phyloP scores from a whole-genome alignment of 2,329 filamentous ascomycete genomes.

The Fusarium euwallaceae region DNA sequence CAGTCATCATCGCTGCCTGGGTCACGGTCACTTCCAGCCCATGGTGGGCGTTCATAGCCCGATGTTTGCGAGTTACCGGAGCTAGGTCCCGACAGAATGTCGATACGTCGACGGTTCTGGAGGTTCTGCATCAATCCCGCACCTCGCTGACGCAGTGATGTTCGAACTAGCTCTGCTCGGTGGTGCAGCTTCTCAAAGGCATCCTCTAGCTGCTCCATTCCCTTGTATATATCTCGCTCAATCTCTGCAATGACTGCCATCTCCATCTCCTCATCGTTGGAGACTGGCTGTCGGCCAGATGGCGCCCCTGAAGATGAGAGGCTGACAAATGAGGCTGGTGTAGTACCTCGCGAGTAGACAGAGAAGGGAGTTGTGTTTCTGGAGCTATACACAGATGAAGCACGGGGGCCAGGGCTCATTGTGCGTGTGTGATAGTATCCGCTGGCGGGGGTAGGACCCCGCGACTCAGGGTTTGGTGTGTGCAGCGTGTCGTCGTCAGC shows the following conservation, averaged over 20 bases:
- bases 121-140: conserved; percentile 79
- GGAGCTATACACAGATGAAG: conserved; percentile 57
- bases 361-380: conserved; percentile 64
- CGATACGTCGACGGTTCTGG: conserved; percentile 70
- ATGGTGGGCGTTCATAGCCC: conserved; percentile 59
- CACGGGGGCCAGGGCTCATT: conserved; percentile 58
- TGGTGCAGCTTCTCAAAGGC: conserved; percentile 93
- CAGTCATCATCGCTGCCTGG: conserved; percentile 70
- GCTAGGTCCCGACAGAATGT: conserved; percentile 63
- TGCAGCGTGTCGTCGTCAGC: conserved; percentile 72
- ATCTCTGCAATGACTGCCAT: conserved; percentile 91
- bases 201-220: conserved; percentile 95
- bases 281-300: conserved; percentile 72
- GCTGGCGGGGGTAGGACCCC: conserved; percentile 67
- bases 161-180: conserved; percentile 84
- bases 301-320: conserved; percentile 62
- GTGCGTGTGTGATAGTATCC: conserved; percentile 57
- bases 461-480: conserved; percentile 60
- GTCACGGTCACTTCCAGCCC: conserved; percentile 59
- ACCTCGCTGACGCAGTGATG: conserved; percentile 82
- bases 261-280: conserved; percentile 93
- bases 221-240: conserved; percentile 90
- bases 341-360: conserved; percentile 68
- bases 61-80: conserved; percentile 62
- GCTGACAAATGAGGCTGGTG: conserved; percentile 71